Evolutionary conservation across 768 basidiomycete genomes (phyloP).

Genomic region (Suillus fuscotomentosus): DNA sequence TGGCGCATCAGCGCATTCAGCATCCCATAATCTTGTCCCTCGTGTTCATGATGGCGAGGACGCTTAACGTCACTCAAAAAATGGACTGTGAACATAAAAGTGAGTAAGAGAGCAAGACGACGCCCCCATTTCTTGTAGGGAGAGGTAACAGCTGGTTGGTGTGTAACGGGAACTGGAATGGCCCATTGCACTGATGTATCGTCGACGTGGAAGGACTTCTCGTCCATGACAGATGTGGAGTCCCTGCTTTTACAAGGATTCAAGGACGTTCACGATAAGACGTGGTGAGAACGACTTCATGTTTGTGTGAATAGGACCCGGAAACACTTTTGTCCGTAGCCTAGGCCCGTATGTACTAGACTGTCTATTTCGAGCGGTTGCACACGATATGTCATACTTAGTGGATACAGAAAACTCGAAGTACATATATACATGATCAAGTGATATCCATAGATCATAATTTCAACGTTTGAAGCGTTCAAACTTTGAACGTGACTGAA

Average conservation of each 20-base stretch:
- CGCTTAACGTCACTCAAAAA: conserved; percentile 5
- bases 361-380: background rate
- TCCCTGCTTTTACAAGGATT: background rate
- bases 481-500: background rate
- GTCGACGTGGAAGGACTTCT: conserved; percentile 11
- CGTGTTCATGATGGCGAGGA: background rate
- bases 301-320: background rate
- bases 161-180: conserved; percentile 21
- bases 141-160: conserved; percentile 3
- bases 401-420: background rate
- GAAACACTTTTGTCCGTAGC: too few species aligned
- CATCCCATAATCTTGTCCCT: conserved; percentile 13
- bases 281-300: background rate
- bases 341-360: too few species aligned
- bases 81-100: conserved; percentile 9
- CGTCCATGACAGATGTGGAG: conserved; percentile 16
- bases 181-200: conserved; percentile 2
- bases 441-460: background rate
- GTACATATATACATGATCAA: background rate
- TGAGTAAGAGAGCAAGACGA: conserved; percentile 10
- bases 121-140: conserved; percentile 14
- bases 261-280: background rate
- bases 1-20: conserved; percentile 18
- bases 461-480: background rate
- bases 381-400: background rate